A percentile compares a stretch with the other conserved stretches of the same genome.
phyloP scores from a whole-genome alignment of 2,329 filamentous ascomycete genomes.

The Septoria linicola region DNA sequence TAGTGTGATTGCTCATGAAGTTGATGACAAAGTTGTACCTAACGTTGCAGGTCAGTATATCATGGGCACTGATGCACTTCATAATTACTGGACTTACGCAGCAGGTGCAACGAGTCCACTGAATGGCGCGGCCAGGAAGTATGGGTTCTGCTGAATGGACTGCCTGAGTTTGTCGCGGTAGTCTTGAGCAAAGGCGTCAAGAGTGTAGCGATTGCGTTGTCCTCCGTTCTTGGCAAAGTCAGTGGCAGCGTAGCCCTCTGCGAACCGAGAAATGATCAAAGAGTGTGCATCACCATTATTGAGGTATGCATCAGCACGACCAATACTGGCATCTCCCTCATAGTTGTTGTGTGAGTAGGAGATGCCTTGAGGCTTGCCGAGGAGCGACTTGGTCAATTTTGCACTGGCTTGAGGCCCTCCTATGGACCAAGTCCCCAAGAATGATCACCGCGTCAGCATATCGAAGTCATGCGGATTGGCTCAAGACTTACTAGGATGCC shows the following conservation, averaged over 20 bases:
- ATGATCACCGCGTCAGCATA: background rate
- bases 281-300: slow-evolving; percentile 33
- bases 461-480: background rate
- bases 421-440: background rate
- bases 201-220: slow-evolving; percentile 26
- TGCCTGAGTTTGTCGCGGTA: slow-evolving; percentile 23
- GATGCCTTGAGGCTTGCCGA: slow-evolving; percentile 23
- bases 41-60: too few species aligned
- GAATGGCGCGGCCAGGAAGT: slow-evolving; percentile 36
- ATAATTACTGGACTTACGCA: too few species aligned
- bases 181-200: slow-evolving; percentile 33
- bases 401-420: background rate
- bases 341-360: slow-evolving; percentile 38
- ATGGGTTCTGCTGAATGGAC: slow-evolving; percentile 36
- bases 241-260: slow-evolving; percentile 28
- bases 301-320: slow-evolving; percentile 30
- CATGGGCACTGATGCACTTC: too few species aligned
- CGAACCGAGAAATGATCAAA: slow-evolving; percentile 29
- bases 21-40: slow-evolving; percentile 35
- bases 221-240: slow-evolving; percentile 26
- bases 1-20: slow-evolving; percentile 28
- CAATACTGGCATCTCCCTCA: slow-evolving; percentile 34
- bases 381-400: background rate
- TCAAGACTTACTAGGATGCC: slow-evolving; percentile 11
- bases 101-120: slow-evolving; percentile 29